Conservation (phyloP, 345 rosid genomes). For the Rhizophora apiculata region DNA sequence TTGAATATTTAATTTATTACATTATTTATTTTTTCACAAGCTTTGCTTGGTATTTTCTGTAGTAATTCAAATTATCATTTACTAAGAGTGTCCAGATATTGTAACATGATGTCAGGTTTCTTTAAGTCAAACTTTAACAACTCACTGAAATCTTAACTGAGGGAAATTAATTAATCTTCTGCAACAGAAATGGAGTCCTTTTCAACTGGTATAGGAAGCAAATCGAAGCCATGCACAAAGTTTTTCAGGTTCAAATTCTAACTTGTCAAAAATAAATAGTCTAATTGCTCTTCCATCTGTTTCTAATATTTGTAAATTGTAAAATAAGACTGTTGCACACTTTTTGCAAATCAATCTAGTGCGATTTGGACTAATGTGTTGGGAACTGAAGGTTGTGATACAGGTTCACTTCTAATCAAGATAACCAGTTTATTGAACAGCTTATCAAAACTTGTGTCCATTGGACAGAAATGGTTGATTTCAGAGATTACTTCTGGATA, state of each 20-base stretch:
- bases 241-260: conserved; percentile 91
- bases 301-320: conserved; percentile 29
- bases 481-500: conserved; percentile 40
- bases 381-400: conserved; percentile 55
- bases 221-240: conserved; percentile 97
- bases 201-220: conserved; percentile 89
- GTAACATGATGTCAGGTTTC: conserved; percentile 22
- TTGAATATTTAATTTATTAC: not conserved
- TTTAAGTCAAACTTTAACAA: conserved; percentile 36
- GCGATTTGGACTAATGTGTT: conserved; percentile 59
- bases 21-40: not conserved
- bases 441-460: conserved; percentile 18
- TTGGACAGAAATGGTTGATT: conserved; percentile 48
- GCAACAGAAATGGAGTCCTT: conserved; percentile 78
- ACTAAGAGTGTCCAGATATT: conserved; percentile 4
- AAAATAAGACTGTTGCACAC: conserved; percentile 23
- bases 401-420: conserved; percentile 60
- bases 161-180: conserved; percentile 62
- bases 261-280: conserved; percentile 54
- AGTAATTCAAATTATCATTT: not conserved
- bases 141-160: conserved; percentile 49
- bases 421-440: conserved; percentile 28
- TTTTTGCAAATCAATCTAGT: conserved; percentile 32
- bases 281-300: conserved; percentile 43
- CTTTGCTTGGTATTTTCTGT: not conserved